Evolutionary conservation across 805 yeast genomes (phyloP), one percentile per base, ranked within the genome.

Genomic region (Teunomyces stri): DNA sequence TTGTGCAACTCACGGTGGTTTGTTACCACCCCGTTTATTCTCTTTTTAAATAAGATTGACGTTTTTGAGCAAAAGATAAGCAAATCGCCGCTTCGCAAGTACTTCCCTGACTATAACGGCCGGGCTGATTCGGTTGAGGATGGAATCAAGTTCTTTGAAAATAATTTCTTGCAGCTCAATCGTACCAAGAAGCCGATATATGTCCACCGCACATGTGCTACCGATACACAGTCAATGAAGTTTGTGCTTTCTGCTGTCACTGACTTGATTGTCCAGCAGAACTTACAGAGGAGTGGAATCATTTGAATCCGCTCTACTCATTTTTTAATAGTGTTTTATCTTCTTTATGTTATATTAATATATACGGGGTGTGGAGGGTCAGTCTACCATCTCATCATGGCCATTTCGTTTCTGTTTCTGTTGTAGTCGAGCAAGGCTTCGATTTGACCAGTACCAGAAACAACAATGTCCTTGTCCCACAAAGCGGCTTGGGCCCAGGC

Each of bases 141-240:
- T 36, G 92, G 89, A 3, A 61, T 84, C 16, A 76, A 77, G 53
- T 90, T 80, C 60, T 86, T 92, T 60, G 96, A 87, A 59, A 70
- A 72, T 36, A 68, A 80, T 43, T 88, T 90, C 55, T 59, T 85
- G 48, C 72, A 79, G 45, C 64, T 87, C 50, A 89, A 90, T 62
- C 71, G 80, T 51, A 78, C 81, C 28, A 76, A 80, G 41, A 80
- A 83, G 52, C 92, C 90, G n/a, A 79, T 94, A 28, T 94, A 94
- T 62, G 86, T 89, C 18, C 97, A 90, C 68, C 73, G 90, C 54
- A 94, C 99, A 0, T 90, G 97, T 69, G 99, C 99, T 0, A 94
- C 99, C 0, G 98, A 94, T 64, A 81, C 95, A 0, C 75, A 80
- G 46, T 80, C 90, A 25, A 94, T 94, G 96, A 79, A 80, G 59